Evolutionary conservation across 2,329 filamentous ascomycete genomes (phyloP), one percentile per base, ranked within the genome.

Genomic region (Xylaria polymorpha): DNA sequence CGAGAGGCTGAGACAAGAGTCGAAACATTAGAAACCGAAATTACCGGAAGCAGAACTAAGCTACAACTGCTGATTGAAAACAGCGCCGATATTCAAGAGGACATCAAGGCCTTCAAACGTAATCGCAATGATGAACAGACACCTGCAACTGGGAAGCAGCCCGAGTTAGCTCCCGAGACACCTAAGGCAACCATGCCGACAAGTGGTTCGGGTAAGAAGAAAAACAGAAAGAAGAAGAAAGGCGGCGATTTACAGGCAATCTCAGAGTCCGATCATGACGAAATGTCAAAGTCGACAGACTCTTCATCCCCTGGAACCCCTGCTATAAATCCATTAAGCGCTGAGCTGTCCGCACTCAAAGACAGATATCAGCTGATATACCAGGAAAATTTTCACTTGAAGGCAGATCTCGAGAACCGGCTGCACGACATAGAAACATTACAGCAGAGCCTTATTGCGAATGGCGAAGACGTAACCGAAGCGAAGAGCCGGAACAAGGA

Each of bases 201-300:
- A 6, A 56, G 79, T 4, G 59, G 77, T 1, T 66, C 76, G 0
- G 95, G 93, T 81, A 94, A 93, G 80, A 97, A 94, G 73, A 97
- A 93, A 81, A 94, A 93, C 80, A 97, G 94, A 72, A 93, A 93
- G 79, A 97, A 95, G 84, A 97, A 97, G 86, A 95, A 94, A 83
- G 89, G 88, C 20, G 87, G 85, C 39, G 88, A 87, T 71, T 79
- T 79, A 7, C 79, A 80, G 7, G 80, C 83, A 9, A 80, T 81
- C n/a, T 58, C 76, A 22, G 83, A 85, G 63, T 74, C 81, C 5
- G 78, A 81, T 4, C 69, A 78, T 3, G 79, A 75, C 46, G 81
- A 83, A 18, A 75, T 79, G 0, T 77, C 79, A 2, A 82, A 85
- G 35, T 75, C 78, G 4, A 73, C 79, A 0, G 74, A 80, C 1